Evolutionary conservation across 495 filamentous ascomycete genomes (phyloP).

Genomic region (Lentithecium fluviatile): DNA sequence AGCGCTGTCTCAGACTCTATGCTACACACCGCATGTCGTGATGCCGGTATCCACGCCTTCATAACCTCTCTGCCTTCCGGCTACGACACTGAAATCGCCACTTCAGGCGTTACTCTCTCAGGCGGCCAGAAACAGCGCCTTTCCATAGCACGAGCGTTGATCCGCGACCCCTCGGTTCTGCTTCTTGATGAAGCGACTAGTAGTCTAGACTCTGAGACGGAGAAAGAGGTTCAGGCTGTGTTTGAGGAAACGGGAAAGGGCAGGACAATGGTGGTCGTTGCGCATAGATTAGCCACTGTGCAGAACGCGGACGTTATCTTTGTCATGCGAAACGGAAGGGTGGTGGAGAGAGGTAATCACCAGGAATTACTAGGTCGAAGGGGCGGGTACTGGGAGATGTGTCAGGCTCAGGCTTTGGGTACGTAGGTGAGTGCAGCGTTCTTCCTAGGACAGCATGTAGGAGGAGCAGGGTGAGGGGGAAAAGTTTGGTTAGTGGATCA

Average conservation of each 20-base stretch:
- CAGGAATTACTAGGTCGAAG: not conserved
- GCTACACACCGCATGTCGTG: conserved; percentile 71
- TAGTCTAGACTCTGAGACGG: conserved; percentile 89
- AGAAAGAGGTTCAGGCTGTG: conserved; percentile 75
- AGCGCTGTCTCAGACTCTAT: conserved; percentile 64
- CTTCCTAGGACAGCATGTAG: too few species aligned
- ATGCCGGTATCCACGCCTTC: conserved; percentile 88
- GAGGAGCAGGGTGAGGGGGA: too few species aligned
- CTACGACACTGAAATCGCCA: conserved; percentile 91
- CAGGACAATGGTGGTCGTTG: conserved; percentile 13
- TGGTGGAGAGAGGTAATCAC: not conserved
- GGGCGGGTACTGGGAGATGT: not conserved
- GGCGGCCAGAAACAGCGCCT: conserved; percentile 97
- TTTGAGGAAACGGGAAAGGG: conserved; percentile 18
- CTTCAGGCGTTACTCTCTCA: conserved; percentile 85
- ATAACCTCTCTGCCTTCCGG: conserved; percentile 62
- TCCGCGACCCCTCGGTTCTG: conserved; percentile 88
- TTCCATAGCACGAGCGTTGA: conserved; percentile 79
- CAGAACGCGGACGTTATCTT: conserved; percentile 15
- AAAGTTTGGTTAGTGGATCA: too few species aligned
- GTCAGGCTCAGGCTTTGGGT: too few species aligned
- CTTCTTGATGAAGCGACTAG: conserved; percentile 91
- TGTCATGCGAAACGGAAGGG: conserved; percentile 3
- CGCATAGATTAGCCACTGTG: conserved; percentile 17
- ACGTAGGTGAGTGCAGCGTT: too few species aligned